Conservation (phyloP, 2,329 filamentous ascomycete genomes). For the Cyphellophora europaea region DNA sequence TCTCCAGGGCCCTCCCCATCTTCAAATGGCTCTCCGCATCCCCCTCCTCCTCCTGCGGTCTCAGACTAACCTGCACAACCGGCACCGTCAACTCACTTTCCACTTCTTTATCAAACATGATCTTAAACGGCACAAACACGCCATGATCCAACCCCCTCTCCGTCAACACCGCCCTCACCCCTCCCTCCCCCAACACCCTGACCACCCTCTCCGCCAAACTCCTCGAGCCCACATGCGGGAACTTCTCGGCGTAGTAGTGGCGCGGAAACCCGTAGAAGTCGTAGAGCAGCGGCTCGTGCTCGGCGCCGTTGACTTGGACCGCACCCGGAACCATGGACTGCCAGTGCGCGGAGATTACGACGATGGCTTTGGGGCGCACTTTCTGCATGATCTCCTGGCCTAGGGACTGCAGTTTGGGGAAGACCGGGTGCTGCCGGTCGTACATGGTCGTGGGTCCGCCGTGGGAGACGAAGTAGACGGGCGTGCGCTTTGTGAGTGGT, state of each 20-base stretch:
- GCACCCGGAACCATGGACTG: slow-evolving; percentile 43
- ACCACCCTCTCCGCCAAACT: slow-evolving; percentile 52
- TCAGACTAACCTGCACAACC: slow-evolving; percentile 58
- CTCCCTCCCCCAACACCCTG: slow-evolving; percentile 42
- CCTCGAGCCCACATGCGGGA: slow-evolving; percentile 53
- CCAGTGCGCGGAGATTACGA: slow-evolving; percentile 74
- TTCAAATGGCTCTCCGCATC: slow-evolving; percentile 57
- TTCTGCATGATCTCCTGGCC: slow-evolving; percentile 61
- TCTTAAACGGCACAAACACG: slow-evolving; percentile 60
- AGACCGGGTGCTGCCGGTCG: slow-evolving; percentile 59
- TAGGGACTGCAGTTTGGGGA: slow-evolving; percentile 53
- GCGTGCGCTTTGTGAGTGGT: slow-evolving; percentile 23
- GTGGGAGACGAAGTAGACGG: slow-evolving; percentile 45
- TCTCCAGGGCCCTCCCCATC: slow-evolving; percentile 56
- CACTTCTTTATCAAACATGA: slow-evolving; percentile 46
- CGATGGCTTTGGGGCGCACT: slow-evolving; percentile 61
- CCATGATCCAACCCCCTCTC: slow-evolving; percentile 65
- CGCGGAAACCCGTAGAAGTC: slow-evolving; percentile 66
- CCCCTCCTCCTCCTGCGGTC: slow-evolving; percentile 50
- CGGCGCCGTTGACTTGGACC: slow-evolving; percentile 58
- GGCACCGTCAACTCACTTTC: slow-evolving; percentile 55
- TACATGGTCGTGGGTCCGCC: slow-evolving; percentile 57
- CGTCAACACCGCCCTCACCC: slow-evolving; percentile 50
- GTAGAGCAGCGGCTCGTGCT: slow-evolving; percentile 58
- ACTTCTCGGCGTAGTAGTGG: slow-evolving; percentile 59